Base-by-base conservation (phyloP, 2,329 filamentous ascomycete species). In the Epichloe hybrida region DNA sequence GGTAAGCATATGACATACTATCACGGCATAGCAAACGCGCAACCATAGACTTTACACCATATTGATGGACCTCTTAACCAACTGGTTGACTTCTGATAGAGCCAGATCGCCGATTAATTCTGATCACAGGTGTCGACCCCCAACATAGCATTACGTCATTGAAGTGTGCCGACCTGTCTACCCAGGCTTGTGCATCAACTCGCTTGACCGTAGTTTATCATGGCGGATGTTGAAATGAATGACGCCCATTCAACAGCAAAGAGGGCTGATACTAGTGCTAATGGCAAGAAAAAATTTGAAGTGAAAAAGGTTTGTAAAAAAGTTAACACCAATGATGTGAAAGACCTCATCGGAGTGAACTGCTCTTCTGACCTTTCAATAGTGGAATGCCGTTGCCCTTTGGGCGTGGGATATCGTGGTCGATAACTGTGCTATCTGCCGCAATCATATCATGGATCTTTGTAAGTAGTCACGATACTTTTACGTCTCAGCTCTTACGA, bases 381-480 rank as follows among this genome's bases (percentile, higher is more conserved):
- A 96, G 91, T 98, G 93, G 93, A 97, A 97, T 62, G 93, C 93
- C 0, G 93, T 98, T 48, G 90, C 93, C 40, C 77, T 98, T 2
- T 98, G 93, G 93, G 93, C 93, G 0, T 98, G 93, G 93, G 93
- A 98, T 66, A 98, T 98, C 53, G 90, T 97, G 35, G 93, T 98
- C 54, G 93, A 98, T 72, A 98, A 98, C 77, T 98, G 93, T 67
- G 93, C 93, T 62, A 98, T 98, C 66, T 98, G 93, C 76, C 81
- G 93, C 66, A 98, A 98, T 68, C 93, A 98, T 69, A 98, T 98
- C 69, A 98, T 98, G 93, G 93, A 98, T 69, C 77, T 98, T 31
- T 98, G 93, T 89, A 73, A 60, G 82, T 68, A n/a, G 39, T 20
- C 9, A 35, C 42, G 23, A 47, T 31, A 5, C 12, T 17, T 17